These are phyloP conservation scores for Ophioceras dolichostomum DNA, from an alignment of 2,329 filamentous ascomycete species.

Conservation along the genomic window DNA sequence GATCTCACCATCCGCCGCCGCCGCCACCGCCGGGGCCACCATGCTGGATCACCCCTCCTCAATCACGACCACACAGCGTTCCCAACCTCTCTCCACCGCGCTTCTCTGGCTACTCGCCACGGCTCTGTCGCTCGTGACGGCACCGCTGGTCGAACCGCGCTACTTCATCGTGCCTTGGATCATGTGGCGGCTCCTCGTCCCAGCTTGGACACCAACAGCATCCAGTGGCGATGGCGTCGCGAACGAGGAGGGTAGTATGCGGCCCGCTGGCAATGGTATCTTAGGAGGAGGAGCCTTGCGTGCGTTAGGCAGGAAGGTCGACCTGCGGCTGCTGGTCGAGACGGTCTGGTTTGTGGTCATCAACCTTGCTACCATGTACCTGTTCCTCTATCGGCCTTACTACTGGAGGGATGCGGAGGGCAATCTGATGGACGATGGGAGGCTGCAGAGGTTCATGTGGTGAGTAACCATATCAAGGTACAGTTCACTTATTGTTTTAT, in stretches of 20 bases:
- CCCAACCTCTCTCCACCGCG: constrained; percentile 26
- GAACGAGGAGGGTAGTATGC: not conserved
- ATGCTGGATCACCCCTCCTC: not conserved
- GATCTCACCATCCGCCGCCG: too few species aligned
- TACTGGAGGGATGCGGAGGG: constrained; percentile 47
- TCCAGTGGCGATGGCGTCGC: constrained; percentile 6
- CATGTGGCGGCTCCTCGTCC: constrained; percentile 76
- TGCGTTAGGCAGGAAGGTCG: constrained; percentile 14
- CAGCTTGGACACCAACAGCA: constrained; percentile 35
- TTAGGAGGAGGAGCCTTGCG: not conserved
- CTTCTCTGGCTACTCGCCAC: constrained; percentile 56
- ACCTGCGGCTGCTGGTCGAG: constrained; percentile 44
- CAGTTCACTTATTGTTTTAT: too few species aligned
- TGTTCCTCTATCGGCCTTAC: constrained; percentile 60
- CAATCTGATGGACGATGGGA: constrained; percentile 37
- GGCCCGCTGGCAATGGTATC: not conserved
- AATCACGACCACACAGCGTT: not conserved
- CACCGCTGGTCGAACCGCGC: constrained; percentile 84
- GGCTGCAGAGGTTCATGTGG: constrained; percentile 74
- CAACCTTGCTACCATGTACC: constrained; percentile 54
- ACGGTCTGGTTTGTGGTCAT: constrained; percentile 56
- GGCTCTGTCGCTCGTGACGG: constrained; percentile 67
- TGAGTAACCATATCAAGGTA: too few species aligned
- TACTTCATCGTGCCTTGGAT: constrained; percentile 97
- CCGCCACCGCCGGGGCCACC: not conserved